Evolutionary conservation across 2,329 filamentous ascomycete genomes (phyloP).

Genomic region (Pseudogymnoascus destructans): DNA sequence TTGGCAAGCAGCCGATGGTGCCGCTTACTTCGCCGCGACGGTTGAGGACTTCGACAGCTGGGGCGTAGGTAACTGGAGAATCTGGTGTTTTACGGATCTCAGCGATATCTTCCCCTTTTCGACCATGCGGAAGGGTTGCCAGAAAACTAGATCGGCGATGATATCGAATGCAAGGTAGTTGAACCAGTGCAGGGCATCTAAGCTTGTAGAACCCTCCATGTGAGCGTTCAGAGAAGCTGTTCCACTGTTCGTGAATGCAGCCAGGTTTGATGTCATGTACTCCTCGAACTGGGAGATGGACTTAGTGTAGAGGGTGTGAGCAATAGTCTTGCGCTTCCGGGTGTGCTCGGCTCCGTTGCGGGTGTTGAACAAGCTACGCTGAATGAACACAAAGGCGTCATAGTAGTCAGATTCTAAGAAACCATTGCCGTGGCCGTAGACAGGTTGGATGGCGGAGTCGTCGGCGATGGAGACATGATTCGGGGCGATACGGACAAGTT

Average conservation of each 20-base stretch:
- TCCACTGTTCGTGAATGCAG: constrained; percentile 63
- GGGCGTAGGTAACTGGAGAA: constrained; percentile 51
- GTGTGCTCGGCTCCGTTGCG: constrained; percentile 69
- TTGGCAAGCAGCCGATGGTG: constrained; percentile 61
- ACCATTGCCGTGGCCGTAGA: constrained; percentile 66
- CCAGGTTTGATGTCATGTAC: constrained; percentile 71
- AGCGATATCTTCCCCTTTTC: constrained; percentile 60
- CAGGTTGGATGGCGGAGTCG: constrained; percentile 52
- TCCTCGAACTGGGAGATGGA: constrained; percentile 75
- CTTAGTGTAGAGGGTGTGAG: constrained; percentile 77
- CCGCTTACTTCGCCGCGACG: constrained; percentile 75
- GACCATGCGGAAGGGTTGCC: constrained; percentile 73
- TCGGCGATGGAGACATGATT: constrained; percentile 70
- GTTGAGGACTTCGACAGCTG: constrained; percentile 80
- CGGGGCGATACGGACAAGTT: constrained; percentile 64
- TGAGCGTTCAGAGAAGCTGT: constrained; percentile 39
- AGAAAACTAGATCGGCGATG: constrained; percentile 51
- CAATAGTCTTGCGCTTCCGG: constrained; percentile 77
- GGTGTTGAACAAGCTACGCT: constrained; percentile 79
- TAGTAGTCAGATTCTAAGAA: constrained; percentile 71
- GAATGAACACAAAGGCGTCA: constrained; percentile 81
- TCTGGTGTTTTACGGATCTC: constrained; percentile 54
- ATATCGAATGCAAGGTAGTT: constrained; percentile 48
- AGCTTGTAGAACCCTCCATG: constrained; percentile 42
- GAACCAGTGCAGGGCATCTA: constrained; percentile 73